A percentile compares a stretch with the other conserved stretches of the same genome.
These are phyloP conservation scores for Striga hermonthica DNA, from an alignment of 305 asterid species.

Conservation along the genomic window DNA sequence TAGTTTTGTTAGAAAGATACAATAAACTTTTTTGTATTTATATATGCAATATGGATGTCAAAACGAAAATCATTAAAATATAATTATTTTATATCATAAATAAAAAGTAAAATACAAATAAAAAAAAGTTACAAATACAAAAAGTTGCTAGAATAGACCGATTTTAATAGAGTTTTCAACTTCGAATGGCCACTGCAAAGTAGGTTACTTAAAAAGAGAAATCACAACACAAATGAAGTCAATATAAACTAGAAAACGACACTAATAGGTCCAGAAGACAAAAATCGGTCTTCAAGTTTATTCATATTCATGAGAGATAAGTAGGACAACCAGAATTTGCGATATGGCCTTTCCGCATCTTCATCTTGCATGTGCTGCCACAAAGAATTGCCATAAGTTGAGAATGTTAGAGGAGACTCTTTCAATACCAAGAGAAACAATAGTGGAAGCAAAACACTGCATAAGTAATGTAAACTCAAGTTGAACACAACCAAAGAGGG, in stretches of 20 bases:
- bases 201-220: constrained; percentile 6
- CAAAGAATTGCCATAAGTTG: not conserved
- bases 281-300: constrained; percentile 31
- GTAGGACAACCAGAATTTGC: constrained; percentile 51
- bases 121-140: not conserved
- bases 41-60: too few species aligned
- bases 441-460: too few species aligned
- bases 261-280: constrained; percentile 25
- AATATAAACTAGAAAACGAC: constrained; percentile 18
- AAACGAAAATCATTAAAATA: too few species aligned
- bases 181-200: not conserved
- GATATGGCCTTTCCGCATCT: constrained; percentile 80
- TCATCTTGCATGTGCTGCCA: constrained; percentile 95
- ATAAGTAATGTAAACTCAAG: too few species aligned
- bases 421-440: too few species aligned
- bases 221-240: not conserved
- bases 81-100: too few species aligned
- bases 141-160: constrained; percentile 3
- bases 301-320: constrained; percentile 38
- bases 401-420: too few species aligned
- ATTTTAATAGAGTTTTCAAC: not conserved
- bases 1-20: too few species aligned
- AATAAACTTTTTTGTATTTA: too few species aligned
- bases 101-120: too few species aligned
- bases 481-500: too few species aligned